A percentile compares a stretch with the other conserved stretches of the same genome.
phyloP scores from a whole-genome alignment of 2,329 filamentous ascomycete species.

The Sarocladium brachiariae region DNA sequence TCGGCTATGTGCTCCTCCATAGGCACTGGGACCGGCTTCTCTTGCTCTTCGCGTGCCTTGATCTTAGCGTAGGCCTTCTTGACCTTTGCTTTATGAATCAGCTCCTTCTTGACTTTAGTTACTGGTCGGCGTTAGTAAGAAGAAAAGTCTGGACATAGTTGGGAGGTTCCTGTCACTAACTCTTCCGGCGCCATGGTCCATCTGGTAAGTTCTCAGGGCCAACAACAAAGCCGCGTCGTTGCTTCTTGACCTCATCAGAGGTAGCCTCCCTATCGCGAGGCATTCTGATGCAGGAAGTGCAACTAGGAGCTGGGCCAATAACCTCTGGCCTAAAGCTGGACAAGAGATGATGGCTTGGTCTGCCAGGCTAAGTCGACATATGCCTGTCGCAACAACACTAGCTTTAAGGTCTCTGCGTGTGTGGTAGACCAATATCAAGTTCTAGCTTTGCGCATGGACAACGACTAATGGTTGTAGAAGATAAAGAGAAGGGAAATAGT shows the following conservation, averaged over 20 bases:
- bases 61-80: conserved; percentile 90
- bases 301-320: background rate
- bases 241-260: conserved; percentile 39
- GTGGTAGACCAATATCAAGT: too few species aligned
- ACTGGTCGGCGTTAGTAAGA: conserved; percentile 39
- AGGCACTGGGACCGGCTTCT: background rate
- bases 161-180: conserved; percentile 24
- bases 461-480: too few species aligned
- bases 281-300: conserved; percentile 15
- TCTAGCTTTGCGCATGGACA: too few species aligned
- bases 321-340: background rate
- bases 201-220: conserved; percentile 88
- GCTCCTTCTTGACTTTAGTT: conserved; percentile 78
- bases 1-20: too few species aligned
- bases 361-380: too few species aligned
- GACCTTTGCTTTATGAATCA: conserved; percentile 89
- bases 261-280: conserved; percentile 17
- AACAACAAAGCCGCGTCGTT: conserved; percentile 70
- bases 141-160: background rate
- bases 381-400: too few species aligned
- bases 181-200: conserved; percentile 77
- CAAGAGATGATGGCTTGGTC: too few species aligned
- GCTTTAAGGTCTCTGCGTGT: too few species aligned
- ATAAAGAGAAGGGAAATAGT: too few species aligned
- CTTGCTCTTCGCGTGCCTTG: conserved; percentile 44